Evolutionary conservation across 495 filamentous ascomycete genomes (phyloP), one percentile per base, ranked within the genome.

Genomic region (Cercophora scortea): DNA sequence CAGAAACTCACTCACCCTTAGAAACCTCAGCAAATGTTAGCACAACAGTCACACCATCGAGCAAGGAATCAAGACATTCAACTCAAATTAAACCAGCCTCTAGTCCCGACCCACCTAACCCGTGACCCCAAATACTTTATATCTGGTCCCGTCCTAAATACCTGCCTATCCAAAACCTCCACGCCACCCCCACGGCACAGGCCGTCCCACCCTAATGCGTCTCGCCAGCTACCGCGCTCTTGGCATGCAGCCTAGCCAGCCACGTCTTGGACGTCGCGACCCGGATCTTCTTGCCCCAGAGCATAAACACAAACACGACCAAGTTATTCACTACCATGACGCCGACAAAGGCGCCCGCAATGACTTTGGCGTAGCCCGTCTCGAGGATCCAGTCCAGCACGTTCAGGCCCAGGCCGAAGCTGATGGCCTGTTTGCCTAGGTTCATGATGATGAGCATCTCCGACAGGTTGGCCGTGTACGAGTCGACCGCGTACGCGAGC

Each of bases 391-490:
- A 85, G 50, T 74, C 68, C 17, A 85, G 64, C 42, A 85, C 55
- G 52, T 79, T 75, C 16, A 79, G 59, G 5, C 81, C 79, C 69
- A 84, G 79, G 3, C 79, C 82, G 55, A 85, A 84, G 47, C 69
- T 75, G 44, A 85, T 80, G 5, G 77, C 74, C 61, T 83, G 79
- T 53, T 85, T 85, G n/a, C 82, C 82, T 19, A 85, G 57, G 54
- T 83, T 84, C 79, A 85, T 83, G 3, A 79, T 79, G 56, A 85
- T 85, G 32, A 85, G 66, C 82, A 85, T 83, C 59, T 85, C 80
- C 0, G 68, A 72, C 9, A 75, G 75, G 48, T 81, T 82, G 2
- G 74, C 68, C n/a, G 72, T 70, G 57, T 83, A 82, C 11, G 69
- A 74, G 60, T 83, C 80, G 11, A 83, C 75, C 1, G 78, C 76